These are phyloP conservation scores for Penicillium nordicum DNA, from an alignment of 2,329 filamentous ascomycete species.

Conservation along the genomic window DNA sequence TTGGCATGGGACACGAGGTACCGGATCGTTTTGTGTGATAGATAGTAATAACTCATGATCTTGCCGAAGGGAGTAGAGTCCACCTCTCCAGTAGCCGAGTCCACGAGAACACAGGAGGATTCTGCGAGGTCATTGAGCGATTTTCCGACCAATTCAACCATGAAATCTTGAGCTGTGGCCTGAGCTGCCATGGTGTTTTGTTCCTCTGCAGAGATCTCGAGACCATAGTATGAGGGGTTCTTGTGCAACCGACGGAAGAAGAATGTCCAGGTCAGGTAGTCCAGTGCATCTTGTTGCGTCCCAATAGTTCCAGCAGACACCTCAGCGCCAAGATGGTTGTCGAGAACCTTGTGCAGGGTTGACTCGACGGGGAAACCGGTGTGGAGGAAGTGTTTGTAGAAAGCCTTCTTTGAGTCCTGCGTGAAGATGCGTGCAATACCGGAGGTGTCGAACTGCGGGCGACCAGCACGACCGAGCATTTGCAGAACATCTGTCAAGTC, in stretches of 20 bases:
- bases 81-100: conserved; percentile 77
- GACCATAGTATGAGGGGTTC: conserved; percentile 95
- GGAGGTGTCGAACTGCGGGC: conserved; percentile 93
- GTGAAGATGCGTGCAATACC: conserved; percentile 97
- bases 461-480: conserved; percentile 93
- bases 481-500: conserved; percentile 96
- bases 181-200: conserved; percentile 85
- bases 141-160: conserved; percentile 86
- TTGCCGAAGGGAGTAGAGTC: conserved; percentile 89
- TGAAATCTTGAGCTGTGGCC: conserved; percentile 84
- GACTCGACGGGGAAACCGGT: conserved; percentile 98
- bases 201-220: conserved; percentile 88
- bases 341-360: conserved; percentile 89
- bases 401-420: conserved; percentile 95
- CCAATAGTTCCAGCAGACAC: conserved; percentile 88
- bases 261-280: conserved; percentile 99
- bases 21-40: conserved; percentile 90
- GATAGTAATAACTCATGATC: conserved; percentile 99
- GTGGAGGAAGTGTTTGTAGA: conserved; percentile 98
- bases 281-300: conserved; percentile 93
- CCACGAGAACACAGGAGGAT: conserved; percentile 78
- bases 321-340: conserved; percentile 95
- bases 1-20: conserved; percentile 75
- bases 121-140: conserved; percentile 77
- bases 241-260: conserved; percentile 97